phyloP scores from a whole-genome alignment of 1,284 basidiomycete species.

The Porodaedalea pini region DNA sequence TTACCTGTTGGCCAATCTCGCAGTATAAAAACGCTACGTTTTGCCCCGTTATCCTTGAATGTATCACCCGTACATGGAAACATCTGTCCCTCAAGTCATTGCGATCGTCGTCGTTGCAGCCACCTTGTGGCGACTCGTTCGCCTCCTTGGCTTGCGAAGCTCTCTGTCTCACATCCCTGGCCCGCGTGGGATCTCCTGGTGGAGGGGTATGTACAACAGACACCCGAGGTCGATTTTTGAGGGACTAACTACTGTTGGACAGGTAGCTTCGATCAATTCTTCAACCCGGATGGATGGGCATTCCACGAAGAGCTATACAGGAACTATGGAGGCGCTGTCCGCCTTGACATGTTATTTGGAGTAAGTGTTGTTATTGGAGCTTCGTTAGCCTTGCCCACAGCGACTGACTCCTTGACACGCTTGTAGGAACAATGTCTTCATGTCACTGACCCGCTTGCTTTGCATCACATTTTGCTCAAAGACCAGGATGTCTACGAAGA shows the following conservation, averaged over 20 bases:
- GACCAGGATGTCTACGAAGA: conserved; percentile 32
- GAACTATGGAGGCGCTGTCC: conserved; percentile 24
- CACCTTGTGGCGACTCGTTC: not conserved
- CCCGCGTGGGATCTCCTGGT: conserved; percentile 24
- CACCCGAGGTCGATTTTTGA: too few relatives aligned
- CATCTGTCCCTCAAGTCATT: too few relatives aligned
- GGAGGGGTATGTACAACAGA: conserved; percentile 14
- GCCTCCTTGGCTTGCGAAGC: not conserved
- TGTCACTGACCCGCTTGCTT: conserved; percentile 25
- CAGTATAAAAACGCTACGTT: too few relatives aligned
- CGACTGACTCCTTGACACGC: not conserved
- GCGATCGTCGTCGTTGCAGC: not conserved
- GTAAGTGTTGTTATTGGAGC: conserved; percentile 18
- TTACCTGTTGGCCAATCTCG: too few relatives aligned
- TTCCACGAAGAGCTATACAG: conserved; percentile 23
- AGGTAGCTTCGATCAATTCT: conserved; percentile 20
- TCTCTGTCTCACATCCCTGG: conserved; percentile 23
- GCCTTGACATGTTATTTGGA: conserved; percentile 25
- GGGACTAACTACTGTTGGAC: not conserved
- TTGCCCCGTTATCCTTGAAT: too few relatives aligned
- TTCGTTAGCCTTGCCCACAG: too few relatives aligned
- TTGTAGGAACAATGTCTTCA: conserved; percentile 20
- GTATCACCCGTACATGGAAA: too few relatives aligned
- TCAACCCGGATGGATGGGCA: conserved; percentile 24
- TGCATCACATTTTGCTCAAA: conserved; percentile 32